Evolutionary conservation across 2,329 filamentous ascomycete species (phyloP).

Genomic region (Massarina eburnea): DNA sequence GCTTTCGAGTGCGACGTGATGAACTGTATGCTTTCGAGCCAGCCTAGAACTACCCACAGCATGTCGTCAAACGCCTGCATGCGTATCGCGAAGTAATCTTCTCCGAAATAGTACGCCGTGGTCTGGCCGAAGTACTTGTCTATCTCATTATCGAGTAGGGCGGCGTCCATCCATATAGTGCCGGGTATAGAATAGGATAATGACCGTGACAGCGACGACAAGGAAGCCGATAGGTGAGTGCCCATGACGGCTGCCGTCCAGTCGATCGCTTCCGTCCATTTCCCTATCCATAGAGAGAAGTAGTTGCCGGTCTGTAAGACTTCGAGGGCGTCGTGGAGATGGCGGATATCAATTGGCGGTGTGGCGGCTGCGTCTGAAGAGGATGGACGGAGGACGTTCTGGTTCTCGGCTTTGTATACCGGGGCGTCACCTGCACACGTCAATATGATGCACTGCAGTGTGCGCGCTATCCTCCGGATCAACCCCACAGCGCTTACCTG

Average conservation of each 20-base stretch:
- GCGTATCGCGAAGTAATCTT: slow-evolving; percentile 74
- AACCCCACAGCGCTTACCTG: no score
- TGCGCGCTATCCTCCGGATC: no score
- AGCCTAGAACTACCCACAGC: slow-evolving; percentile 90
- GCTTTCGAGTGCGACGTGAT: slow-evolving; percentile 67
- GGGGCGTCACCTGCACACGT: neutral
- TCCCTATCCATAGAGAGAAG: slow-evolving; percentile 75
- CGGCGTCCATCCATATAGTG: slow-evolving; percentile 35
- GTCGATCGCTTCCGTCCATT: slow-evolving; percentile 84
- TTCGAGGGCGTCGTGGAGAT: slow-evolving; percentile 60
- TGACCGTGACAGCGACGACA: slow-evolving; percentile 69
- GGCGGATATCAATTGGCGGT: neutral
- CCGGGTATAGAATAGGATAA: slow-evolving; percentile 49
- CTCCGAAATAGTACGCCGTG: slow-evolving; percentile 80
- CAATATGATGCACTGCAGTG: no score
- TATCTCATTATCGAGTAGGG: slow-evolving; percentile 73
- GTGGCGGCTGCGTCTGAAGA: neutral
- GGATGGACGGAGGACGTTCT: slow-evolving; percentile 11
- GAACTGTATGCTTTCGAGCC: slow-evolving; percentile 81
- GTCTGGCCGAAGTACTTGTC: slow-evolving; percentile 79
- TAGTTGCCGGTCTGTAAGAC: slow-evolving; percentile 76
- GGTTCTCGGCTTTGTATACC: slow-evolving; percentile 17
- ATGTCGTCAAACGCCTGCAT: slow-evolving; percentile 90
- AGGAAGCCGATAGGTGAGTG: slow-evolving; percentile 74
- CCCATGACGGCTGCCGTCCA: slow-evolving; percentile 88